These are phyloP conservation scores for Eimeria praecox DNA, from an alignment of 169 alveolate genomes.

Conservation along the genomic window DNA sequence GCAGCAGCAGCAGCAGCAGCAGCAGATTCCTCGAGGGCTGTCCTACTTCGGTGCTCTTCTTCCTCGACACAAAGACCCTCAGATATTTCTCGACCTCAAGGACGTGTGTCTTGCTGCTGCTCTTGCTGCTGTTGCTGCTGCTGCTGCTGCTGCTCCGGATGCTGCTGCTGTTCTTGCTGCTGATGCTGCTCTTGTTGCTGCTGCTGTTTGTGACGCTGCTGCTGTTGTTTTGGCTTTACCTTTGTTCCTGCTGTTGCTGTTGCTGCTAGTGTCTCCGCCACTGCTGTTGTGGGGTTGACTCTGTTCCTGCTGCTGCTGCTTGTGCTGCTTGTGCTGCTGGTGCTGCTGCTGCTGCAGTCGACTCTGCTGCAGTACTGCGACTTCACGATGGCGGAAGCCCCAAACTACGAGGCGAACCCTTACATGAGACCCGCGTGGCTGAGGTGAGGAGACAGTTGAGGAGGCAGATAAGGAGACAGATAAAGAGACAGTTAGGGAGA, in stretches of 20 bases:
- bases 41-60: not conserved
- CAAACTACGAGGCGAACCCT: constrained; percentile 13
- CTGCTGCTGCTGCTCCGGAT: not conserved
- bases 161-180: not conserved
- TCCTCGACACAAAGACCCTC: constrained; percentile 9
- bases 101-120: constrained; percentile 45
- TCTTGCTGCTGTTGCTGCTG: constrained; percentile 16
- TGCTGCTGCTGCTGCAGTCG: constrained; percentile 71
- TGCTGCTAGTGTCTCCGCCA: not conserved
- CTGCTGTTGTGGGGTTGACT: not conserved
- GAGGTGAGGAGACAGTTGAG: constrained; percentile 23
- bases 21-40: not conserved
- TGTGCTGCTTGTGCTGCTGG: too few relatives aligned
- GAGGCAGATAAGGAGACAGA: not conserved
- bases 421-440: constrained; percentile 21
- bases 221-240: not conserved
- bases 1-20: constrained; percentile 59
- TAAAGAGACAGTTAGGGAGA: too few relatives aligned
- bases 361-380: constrained; percentile 79
- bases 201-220: not conserved
- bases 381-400: constrained; percentile 71
- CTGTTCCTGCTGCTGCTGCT: not conserved
- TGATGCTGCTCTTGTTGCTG: constrained; percentile 53
- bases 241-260: constrained; percentile 2
- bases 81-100: constrained; percentile 64